A percentile compares a stretch with the other conserved stretches of the same genome.
Evolutionary conservation across 1,139 yeast species (phyloP).

Genomic region (Lodderomyces beijingensis): DNA sequence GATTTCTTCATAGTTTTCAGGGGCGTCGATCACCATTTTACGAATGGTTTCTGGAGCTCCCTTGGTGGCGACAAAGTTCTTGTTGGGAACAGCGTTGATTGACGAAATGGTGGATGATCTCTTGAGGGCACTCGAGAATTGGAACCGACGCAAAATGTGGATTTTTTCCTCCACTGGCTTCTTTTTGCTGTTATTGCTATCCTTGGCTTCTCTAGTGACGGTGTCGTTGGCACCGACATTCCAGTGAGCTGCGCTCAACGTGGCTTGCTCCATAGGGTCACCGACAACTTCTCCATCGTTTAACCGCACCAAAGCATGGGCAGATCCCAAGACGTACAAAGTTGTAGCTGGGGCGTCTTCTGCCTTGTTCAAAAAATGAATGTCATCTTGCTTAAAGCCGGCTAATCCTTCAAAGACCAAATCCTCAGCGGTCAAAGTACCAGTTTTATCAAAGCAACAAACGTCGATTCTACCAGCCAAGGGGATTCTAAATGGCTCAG

Average conservation of each 20-base stretch:
- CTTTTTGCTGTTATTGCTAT: slow-evolving; percentile 33
- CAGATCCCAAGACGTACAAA: slow-evolving; percentile 79
- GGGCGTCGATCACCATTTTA: slow-evolving; percentile 67
- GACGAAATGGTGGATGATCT: slow-evolving; percentile 90
- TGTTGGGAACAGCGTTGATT: slow-evolving; percentile 42
- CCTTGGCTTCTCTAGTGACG: slow-evolving; percentile 38
- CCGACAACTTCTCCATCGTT: slow-evolving; percentile 98
- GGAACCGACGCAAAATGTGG: slow-evolving; percentile 86
- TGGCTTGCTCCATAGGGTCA: slow-evolving; percentile 98
- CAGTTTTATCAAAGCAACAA: slow-evolving; percentile 98
- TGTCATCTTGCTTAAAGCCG: slow-evolving; percentile 58
- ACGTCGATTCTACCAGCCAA: slow-evolving; percentile 97
- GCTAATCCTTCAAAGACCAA: slow-evolving; percentile 95
- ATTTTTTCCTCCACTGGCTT: slow-evolving; percentile 57
- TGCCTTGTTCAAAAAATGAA: slow-evolving; percentile 55
- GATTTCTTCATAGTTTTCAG: slow-evolving; percentile 76
- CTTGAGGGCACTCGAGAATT: slow-evolving; percentile 91
- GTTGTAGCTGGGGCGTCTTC: slow-evolving; percentile 62
- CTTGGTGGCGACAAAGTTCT: slow-evolving; percentile 79
- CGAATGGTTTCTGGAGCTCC: slow-evolving; percentile 99
- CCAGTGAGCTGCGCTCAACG: slow-evolving; percentile 87
- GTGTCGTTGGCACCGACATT: slow-evolving; percentile 69
- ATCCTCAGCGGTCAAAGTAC: slow-evolving; percentile 97
- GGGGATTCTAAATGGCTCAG: slow-evolving; percentile 98
- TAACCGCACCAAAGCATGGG: slow-evolving; percentile 88